phyloP scores from a whole-genome alignment of 2,329 filamentous ascomycete species.

The Fusarium sarcochroum region DNA sequence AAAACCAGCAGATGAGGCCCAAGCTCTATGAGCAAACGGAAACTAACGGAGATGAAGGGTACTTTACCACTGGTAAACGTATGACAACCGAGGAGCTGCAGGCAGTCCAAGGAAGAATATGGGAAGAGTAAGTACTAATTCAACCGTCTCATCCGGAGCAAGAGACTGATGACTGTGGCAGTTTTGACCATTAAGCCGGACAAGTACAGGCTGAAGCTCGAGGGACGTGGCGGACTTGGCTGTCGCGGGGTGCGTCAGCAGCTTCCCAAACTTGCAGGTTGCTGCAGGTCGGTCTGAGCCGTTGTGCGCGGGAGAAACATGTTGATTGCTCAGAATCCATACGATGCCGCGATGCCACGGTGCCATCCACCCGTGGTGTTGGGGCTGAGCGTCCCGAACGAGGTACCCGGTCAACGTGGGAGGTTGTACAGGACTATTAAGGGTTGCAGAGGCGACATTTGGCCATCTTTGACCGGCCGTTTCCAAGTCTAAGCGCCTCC shows the following conservation, averaged over 20 bases:
- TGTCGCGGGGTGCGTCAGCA: conserved; percentile 46
- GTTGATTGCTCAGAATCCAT: conserved; percentile 44
- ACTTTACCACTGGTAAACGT: conserved; percentile 89
- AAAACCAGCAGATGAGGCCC: conserved; percentile 6
- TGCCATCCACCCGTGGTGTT: conserved; percentile 41
- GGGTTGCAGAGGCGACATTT: conserved; percentile 24
- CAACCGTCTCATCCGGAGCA: conserved; percentile 14
- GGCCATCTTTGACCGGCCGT: conserved; percentile 15
- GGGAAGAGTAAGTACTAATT: conserved; percentile 77
- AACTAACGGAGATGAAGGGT: conserved; percentile 61
- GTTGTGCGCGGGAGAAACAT: conserved; percentile 40
- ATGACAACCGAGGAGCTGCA: conserved; percentile 89
- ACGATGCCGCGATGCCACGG: conserved; percentile 44
- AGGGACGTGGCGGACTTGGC: conserved; percentile 25
- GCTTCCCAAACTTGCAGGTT: conserved; percentile 32
- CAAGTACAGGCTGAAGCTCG: conserved; percentile 18
- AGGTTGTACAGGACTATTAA: conserved; percentile 29
- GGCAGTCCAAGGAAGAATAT: conserved; percentile 88
- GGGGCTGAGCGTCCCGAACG: conserved; percentile 42
- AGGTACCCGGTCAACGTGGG: conserved; percentile 43
- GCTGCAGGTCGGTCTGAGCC: conserved; percentile 47
- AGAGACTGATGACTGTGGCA: conserved; percentile 48
- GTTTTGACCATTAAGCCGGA: conserved; percentile 58
- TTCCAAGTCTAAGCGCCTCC: conserved; percentile 25
- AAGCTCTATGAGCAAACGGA: conserved; percentile 19